Conservation (phyloP, 225 moss, liverwort and hornwort species). For the Bryoerythrophyllum caledonicum region DNA sequence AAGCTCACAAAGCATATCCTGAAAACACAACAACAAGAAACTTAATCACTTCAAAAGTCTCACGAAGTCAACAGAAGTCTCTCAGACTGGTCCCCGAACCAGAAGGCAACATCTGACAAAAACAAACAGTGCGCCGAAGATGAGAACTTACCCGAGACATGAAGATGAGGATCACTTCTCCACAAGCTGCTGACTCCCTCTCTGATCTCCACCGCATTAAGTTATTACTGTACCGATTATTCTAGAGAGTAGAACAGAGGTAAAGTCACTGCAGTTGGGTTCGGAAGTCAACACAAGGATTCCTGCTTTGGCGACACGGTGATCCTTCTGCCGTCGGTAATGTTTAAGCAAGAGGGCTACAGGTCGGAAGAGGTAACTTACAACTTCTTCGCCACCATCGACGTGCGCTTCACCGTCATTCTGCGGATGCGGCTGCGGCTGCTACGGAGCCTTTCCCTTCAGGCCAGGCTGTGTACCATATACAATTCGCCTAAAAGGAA, state of each 20-base stretch:
- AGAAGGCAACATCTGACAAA: too few relatives aligned
- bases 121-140: too few relatives aligned
- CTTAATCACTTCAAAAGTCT: neutral
- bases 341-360: too few relatives aligned
- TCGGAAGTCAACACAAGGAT: neutral
- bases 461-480: too few relatives aligned
- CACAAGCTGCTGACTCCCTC: neutral
- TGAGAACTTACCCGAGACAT: neutral
- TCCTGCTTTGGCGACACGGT: neutral
- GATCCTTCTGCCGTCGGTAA: too few relatives aligned
- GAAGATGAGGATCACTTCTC: neutral
- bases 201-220: neutral
- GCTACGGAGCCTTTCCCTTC: neutral
- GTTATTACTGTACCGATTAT: neutral
- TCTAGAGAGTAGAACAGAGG: neutral
- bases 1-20: neutral
- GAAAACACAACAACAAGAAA: neutral
- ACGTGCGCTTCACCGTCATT: neutral
- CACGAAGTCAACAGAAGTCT: neutral
- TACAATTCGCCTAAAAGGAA: too few relatives aligned
- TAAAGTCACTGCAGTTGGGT: too few relatives aligned
- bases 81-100: too few relatives aligned
- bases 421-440: neutral
- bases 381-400: neutral
- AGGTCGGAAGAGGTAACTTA: too few relatives aligned